phyloP scores from a whole-genome alignment of 495 filamentous ascomycete species.

The Podospora appendiculata region DNA sequence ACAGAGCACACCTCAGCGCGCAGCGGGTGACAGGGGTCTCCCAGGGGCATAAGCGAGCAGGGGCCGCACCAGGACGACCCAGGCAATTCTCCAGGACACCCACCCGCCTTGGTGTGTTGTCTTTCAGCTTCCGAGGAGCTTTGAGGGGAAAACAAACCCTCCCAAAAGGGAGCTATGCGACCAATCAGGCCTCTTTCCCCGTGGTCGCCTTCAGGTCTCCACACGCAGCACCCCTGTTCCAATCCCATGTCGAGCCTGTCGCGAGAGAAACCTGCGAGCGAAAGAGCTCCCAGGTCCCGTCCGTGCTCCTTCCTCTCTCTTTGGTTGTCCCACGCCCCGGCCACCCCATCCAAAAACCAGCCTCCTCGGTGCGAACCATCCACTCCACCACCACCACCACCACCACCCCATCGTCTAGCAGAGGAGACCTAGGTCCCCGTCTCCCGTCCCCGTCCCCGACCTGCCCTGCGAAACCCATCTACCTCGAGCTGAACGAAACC shows the following conservation, averaged over 20 bases:
- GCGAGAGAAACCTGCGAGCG: conserved; percentile 2
- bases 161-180: conserved; percentile 5
- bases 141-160: conserved; percentile 18
- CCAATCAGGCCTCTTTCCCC: conserved; percentile 14
- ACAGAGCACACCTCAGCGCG: too few relatives aligned
- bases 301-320: neutral
- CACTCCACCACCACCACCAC: neutral
- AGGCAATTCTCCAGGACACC: neutral
- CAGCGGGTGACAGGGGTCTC: conserved; percentile 3
- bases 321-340: neutral
- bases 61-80: neutral
- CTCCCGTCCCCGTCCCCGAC: conserved; percentile 3
- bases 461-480: neutral
- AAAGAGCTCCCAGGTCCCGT: neutral
- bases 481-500: neutral
- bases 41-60: neutral
- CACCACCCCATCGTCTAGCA: neutral
- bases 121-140: conserved; percentile 1
- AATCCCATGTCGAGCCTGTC: neutral
- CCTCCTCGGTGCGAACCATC: conserved; percentile 6
- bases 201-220: conserved; percentile 13
- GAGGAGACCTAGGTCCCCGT: neutral
- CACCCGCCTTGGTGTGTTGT: conserved; percentile 2
- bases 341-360: conserved; percentile 14
- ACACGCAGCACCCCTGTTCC: conserved; percentile 9